Percentiles rank a stretch among this genome's conserved stretches.
phyloP scores from a whole-genome alignment of 768 basidiomycete genomes.

The Pleurotus tuoliensis region DNA sequence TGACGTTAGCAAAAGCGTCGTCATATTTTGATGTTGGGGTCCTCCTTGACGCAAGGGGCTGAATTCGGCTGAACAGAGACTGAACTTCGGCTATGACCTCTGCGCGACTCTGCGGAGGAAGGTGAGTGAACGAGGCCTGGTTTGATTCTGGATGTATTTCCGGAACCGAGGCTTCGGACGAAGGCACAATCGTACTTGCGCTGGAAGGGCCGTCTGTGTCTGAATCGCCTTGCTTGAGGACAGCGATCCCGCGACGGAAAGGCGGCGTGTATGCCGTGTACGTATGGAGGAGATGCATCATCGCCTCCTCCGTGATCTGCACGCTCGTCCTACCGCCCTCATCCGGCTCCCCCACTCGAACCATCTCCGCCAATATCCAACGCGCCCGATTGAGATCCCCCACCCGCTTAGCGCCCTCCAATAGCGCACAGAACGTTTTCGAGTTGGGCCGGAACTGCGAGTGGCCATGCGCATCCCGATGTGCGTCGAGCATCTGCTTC shows the following conservation, averaged over 20 bases:
- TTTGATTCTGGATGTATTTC: slow-evolving; percentile 13
- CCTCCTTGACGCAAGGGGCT: slow-evolving; percentile 22
- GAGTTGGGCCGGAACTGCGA: slow-evolving; percentile 57
- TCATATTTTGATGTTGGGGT: slow-evolving; percentile 6
- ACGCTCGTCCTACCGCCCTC: slow-evolving; percentile 19
- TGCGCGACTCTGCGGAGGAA: slow-evolving; percentile 68
- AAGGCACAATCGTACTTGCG: not conserved
- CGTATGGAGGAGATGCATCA: slow-evolving; percentile 83
- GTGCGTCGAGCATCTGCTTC: slow-evolving; percentile 79
- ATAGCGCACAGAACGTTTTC: slow-evolving; percentile 74
- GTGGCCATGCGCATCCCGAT: slow-evolving; percentile 61
- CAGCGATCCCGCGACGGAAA: slow-evolving; percentile 50
- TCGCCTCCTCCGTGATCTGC: slow-evolving; percentile 58
- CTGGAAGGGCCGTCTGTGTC: slow-evolving; percentile 6
- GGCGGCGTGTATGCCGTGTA: slow-evolving; percentile 80
- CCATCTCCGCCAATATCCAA: slow-evolving; percentile 90
- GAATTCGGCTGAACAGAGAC: slow-evolving; percentile 60
- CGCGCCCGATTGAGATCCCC: slow-evolving; percentile 81
- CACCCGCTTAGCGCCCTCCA: slow-evolving; percentile 84
- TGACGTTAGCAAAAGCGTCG: slow-evolving; percentile 53
- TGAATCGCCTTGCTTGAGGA: slow-evolving; percentile 28
- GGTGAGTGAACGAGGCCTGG: slow-evolving; percentile 37
- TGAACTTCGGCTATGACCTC: slow-evolving; percentile 70
- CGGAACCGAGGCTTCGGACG: slow-evolving; percentile 3
- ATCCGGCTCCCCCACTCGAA: slow-evolving; percentile 24